Percentiles rank a stretch among this genome's conserved stretches.
phyloP scores from a whole-genome alignment of 164 flowering plant species.

The Hamamelis virginiana region DNA sequence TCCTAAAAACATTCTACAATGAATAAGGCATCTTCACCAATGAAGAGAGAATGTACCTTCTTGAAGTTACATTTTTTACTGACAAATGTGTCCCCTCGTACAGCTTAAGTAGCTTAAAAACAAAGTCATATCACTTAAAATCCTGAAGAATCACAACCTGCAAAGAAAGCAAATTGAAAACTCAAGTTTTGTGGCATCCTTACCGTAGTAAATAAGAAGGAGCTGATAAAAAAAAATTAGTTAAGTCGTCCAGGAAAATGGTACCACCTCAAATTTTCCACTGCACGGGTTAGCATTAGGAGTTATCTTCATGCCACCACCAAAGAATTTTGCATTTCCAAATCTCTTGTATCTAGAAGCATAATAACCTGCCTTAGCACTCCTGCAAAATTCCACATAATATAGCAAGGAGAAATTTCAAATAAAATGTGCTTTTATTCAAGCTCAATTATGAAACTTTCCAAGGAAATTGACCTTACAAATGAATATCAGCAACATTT shows the following conservation, averaged over 20 bases:
- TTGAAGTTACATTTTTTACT: too few species aligned
- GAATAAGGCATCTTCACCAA: too few species aligned
- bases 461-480: constrained; percentile 53
- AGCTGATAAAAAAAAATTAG: background rate
- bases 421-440: too few species aligned
- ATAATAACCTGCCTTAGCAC: too few species aligned
- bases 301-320: constrained; percentile 97
- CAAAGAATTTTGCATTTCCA: constrained; percentile 96
- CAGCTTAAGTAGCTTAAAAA: constrained; percentile 69
- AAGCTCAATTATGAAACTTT: constrained; percentile 13
- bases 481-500: too few species aligned
- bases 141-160: constrained; percentile 93
- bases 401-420: too few species aligned
- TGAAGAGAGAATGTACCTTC: too few species aligned
- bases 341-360: constrained; percentile 85
- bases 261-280: constrained; percentile 71
- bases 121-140: constrained; percentile 94
- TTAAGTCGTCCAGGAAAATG: background rate
- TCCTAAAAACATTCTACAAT: too few species aligned
- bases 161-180: constrained; percentile 3
- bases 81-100: too few species aligned
- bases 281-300: constrained; percentile 79
- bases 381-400: too few species aligned
- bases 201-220: background rate
- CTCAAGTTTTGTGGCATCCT: background rate